Percentiles rank a stretch among this genome's conserved stretches.
phyloP scores from a whole-genome alignment of 2,329 filamentous ascomycete species.

The Penicillium freii region DNA sequence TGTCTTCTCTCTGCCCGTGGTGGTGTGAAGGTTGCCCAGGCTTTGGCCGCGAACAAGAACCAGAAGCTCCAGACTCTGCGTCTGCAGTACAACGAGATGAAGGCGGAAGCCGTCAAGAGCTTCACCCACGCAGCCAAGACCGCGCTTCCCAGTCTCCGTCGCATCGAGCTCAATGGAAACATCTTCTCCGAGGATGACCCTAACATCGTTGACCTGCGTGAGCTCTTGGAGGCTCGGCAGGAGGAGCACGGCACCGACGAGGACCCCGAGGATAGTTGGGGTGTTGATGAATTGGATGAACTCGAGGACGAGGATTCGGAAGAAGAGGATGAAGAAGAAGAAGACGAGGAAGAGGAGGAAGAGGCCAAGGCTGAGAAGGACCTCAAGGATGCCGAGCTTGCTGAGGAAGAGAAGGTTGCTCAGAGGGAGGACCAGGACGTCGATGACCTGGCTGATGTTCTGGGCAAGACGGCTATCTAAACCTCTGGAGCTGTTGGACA shows the following conservation, averaged over 20 bases:
- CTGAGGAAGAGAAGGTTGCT: slow-evolving; percentile 61
- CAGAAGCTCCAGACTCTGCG: slow-evolving; percentile 74
- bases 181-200: slow-evolving; percentile 85
- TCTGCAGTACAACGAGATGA: slow-evolving; percentile 94
- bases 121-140: slow-evolving; percentile 67
- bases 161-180: slow-evolving; percentile 94
- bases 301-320: slow-evolving; percentile 72
- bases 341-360: slow-evolving; percentile 66
- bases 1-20: slow-evolving; percentile 79
- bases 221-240: slow-evolving; percentile 73
- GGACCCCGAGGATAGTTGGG: slow-evolving; percentile 77
- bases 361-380: slow-evolving; percentile 60
- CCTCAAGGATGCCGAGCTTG: slow-evolving; percentile 62
- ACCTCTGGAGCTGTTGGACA: slow-evolving; percentile 3
- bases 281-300: slow-evolving; percentile 80
- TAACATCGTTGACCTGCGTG: slow-evolving; percentile 65
- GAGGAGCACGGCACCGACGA: slow-evolving; percentile 61
- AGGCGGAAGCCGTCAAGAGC: slow-evolving; percentile 67
- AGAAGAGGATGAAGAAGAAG: slow-evolving; percentile 67
- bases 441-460: slow-evolving; percentile 71
- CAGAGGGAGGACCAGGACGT: slow-evolving; percentile 77
- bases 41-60: slow-evolving; percentile 74
- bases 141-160: slow-evolving; percentile 71
- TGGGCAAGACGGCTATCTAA: slow-evolving; percentile 64
- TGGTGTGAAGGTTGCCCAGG: slow-evolving; percentile 67